These are phyloP conservation scores for Candida maesae DNA, from an alignment of 805 yeast species.

Conservation along the genomic window DNA sequence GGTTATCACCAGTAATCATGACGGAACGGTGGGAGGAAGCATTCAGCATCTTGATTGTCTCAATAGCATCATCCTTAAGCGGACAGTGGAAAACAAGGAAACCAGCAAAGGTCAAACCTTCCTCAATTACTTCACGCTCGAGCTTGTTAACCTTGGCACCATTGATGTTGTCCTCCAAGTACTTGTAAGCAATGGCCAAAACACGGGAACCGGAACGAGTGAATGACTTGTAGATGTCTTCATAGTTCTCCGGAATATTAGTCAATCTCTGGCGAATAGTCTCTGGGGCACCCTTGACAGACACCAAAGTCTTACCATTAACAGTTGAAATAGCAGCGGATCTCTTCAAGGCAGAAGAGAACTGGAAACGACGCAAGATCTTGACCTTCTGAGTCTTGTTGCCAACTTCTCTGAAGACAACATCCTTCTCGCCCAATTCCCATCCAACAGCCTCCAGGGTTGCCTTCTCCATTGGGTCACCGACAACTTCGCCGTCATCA, in stretches of 20 bases:
- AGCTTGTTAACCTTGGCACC: constrained; percentile 52
- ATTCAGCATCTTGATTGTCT: constrained; percentile 85
- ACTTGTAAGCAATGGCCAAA: constrained; percentile 87
- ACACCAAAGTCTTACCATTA: constrained; percentile 58
- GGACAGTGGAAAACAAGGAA: constrained; percentile 98
- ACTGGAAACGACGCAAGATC: constrained; percentile 92
- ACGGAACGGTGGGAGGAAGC: constrained; percentile 93
- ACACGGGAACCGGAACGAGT: constrained; percentile 97
- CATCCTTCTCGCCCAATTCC: constrained; percentile 75
- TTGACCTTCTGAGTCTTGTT: constrained; percentile 46
- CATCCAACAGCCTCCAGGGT: constrained; percentile 86
- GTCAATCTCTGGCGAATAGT: constrained; percentile 76
- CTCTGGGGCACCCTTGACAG: constrained; percentile 98
- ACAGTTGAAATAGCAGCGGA: constrained; percentile 79
- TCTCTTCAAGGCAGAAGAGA: constrained; percentile 92
- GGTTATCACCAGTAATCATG: constrained; percentile 99
- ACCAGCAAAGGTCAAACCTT: constrained; percentile 76
- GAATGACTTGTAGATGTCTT: constrained; percentile 79
- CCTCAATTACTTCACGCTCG: constrained; percentile 74
- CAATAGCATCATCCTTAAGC: constrained; percentile 88
- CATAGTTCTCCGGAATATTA: constrained; percentile 73
- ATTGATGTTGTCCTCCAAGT: constrained; percentile 48
- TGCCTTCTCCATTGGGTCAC: constrained; percentile 99
- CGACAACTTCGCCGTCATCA: constrained; percentile 96
- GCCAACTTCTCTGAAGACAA: constrained; percentile 45